A percentile compares a stretch with the other conserved stretches of the same genome.
Evolutionary conservation across 192 early-diverging fungal genomes (phyloP).

Genomic region (Backusella liffmaniae): DNA sequence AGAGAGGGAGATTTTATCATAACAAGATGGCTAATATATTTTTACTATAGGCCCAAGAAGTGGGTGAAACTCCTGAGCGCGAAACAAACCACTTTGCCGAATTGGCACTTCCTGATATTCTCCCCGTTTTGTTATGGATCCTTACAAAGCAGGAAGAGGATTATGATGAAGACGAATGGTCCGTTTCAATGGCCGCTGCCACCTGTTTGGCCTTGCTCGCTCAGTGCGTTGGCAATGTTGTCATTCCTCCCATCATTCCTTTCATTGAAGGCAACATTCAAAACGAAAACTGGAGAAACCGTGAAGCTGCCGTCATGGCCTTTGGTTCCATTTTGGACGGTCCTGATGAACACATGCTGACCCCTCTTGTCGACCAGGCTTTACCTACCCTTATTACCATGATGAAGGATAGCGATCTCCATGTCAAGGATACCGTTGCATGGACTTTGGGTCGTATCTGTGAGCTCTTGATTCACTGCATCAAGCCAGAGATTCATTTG

Average conservation of each 20-base stretch:
- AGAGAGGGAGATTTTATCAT: background rate
- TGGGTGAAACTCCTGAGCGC: conserved; percentile 47
- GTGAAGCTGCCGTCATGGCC: conserved; percentile 97
- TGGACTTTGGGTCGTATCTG: conserved; percentile 98
- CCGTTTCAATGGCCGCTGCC: conserved; percentile 95
- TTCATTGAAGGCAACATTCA: conserved; percentile 89
- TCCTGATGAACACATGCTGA: conserved; percentile 62
- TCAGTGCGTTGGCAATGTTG: conserved; percentile 74
- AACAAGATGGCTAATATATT: background rate
- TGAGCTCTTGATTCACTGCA: conserved; percentile 72
- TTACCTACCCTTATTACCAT: conserved; percentile 86
- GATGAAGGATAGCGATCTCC: conserved; percentile 82
- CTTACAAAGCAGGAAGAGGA: conserved; percentile 98
- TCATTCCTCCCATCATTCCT: conserved; percentile 82
- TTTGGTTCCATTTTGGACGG: conserved; percentile 99
- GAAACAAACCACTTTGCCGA: conserved; percentile 76
- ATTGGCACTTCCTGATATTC: conserved; percentile 73
- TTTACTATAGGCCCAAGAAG: conserved; percentile 39
- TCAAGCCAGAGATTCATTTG: conserved; percentile 72
- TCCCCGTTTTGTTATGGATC: conserved; percentile 82
- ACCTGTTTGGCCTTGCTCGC: conserved; percentile 92
- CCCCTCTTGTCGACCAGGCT: conserved; percentile 76
- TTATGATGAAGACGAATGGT: conserved; percentile 99
- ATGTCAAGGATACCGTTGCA: conserved; percentile 96
- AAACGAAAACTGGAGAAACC: conserved; percentile 86